Percentiles rank a stretch among this genome's conserved stretches.
phyloP scores from a whole-genome alignment of 2,329 filamentous ascomycete species.

The Lachnellula occidentalis region DNA sequence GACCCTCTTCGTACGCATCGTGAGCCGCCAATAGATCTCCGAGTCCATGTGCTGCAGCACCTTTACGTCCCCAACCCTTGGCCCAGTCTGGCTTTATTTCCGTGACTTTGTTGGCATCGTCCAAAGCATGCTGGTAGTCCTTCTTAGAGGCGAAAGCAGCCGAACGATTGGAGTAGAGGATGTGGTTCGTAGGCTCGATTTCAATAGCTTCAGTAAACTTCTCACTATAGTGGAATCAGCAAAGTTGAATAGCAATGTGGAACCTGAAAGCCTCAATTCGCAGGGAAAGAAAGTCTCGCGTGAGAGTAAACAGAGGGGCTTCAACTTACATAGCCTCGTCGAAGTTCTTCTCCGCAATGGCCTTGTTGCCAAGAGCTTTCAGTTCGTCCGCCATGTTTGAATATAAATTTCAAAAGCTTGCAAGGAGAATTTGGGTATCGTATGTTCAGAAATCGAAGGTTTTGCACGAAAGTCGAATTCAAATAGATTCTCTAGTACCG shows the following conservation, averaged over 20 bases:
- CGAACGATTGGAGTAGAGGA: conserved; percentile 96
- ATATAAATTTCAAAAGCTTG: background rate
- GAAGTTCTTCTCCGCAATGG: conserved; percentile 96
- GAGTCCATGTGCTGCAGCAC: conserved; percentile 80
- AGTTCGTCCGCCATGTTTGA: conserved; percentile 61
- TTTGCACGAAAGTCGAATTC: background rate
- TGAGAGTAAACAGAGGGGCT: conserved; percentile 19
- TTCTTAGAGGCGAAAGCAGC: conserved; percentile 82
- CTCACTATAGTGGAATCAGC: conserved; percentile 51
- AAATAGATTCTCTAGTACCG: background rate
- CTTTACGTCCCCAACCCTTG: conserved; percentile 93
- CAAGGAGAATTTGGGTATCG: background rate
- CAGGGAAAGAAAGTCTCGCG: background rate
- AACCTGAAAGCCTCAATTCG: background rate
- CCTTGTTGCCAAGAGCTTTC: conserved; percentile 97
- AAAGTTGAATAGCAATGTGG: background rate
- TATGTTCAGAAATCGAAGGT: background rate
- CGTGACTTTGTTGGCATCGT: conserved; percentile 89
- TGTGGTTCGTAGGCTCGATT: conserved; percentile 83
- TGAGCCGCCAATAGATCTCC: conserved; percentile 80
- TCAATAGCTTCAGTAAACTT: conserved; percentile 94
- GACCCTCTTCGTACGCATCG: conserved; percentile 89
- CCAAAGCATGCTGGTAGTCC: conserved; percentile 76
- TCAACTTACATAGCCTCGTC: conserved; percentile 81
- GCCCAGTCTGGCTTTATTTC: conserved; percentile 97